Evolutionary conservation across 2,329 filamentous ascomycete genomes (phyloP).

Genomic region (Coniochaeta sp.): DNA sequence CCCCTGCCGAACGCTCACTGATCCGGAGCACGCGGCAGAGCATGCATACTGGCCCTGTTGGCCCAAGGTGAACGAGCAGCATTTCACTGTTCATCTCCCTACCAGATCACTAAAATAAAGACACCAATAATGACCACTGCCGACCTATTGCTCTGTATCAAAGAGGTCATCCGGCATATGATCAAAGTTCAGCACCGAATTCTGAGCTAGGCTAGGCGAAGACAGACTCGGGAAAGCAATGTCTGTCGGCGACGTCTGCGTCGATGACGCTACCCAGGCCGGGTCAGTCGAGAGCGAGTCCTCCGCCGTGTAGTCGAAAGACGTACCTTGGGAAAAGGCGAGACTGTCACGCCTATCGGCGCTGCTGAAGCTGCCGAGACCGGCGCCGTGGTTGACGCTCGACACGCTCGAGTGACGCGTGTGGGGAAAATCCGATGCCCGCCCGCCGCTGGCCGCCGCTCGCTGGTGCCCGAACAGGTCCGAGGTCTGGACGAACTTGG

Average conservation of each 20-base stretch:
- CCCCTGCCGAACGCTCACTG: not conserved
- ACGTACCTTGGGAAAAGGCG: slow-evolving; percentile 15
- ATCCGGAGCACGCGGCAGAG: not conserved
- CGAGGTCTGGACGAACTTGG: slow-evolving; percentile 30
- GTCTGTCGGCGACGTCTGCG: slow-evolving; percentile 13
- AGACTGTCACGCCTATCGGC: slow-evolving; percentile 12
- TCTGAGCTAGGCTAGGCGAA: slow-evolving; percentile 13
- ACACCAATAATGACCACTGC: not conserved
- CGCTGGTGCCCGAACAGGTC: slow-evolving; percentile 7
- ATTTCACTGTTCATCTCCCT: not conserved
- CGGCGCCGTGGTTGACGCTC: slow-evolving; percentile 5
- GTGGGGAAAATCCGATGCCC: slow-evolving; percentile 2
- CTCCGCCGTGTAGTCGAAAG: not conserved
- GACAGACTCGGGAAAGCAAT: slow-evolving; percentile 7
- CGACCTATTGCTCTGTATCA: slow-evolving; percentile 7
- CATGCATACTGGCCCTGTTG: not conserved
- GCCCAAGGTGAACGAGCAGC: not conserved
- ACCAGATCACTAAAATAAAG: no score
- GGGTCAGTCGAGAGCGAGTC: not conserved
- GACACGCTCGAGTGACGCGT: slow-evolving; percentile 13
- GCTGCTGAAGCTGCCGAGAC: slow-evolving; percentile 4
- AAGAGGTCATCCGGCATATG: slow-evolving; percentile 29
- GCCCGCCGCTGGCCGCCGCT: not conserved
- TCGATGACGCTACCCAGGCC: slow-evolving; percentile 5
- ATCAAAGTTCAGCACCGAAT: slow-evolving; percentile 23